Conservation (phyloP, 257 asterid genomes). For the Agastache rugosa region DNA sequence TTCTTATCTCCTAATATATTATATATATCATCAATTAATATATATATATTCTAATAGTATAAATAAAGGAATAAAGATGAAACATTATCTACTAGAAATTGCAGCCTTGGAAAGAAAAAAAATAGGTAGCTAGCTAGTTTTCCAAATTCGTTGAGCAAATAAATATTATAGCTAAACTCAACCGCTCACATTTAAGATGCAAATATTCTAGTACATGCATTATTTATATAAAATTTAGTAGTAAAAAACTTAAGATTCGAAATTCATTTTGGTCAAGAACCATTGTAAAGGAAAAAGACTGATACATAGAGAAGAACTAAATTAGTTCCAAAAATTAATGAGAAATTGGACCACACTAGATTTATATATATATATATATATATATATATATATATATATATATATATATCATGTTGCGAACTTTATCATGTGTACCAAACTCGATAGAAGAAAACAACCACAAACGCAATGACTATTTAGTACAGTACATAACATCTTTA, state of each 20-base stretch:
- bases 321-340: constrained; percentile 20
- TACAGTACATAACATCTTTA: background rate
- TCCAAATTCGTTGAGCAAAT: background rate
- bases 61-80: background rate
- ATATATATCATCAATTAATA: too few relatives aligned
- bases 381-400: too few relatives aligned
- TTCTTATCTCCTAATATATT: constrained; percentile 13
- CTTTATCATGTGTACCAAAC: constrained; percentile 17
- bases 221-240: too few relatives aligned
- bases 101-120: background rate
- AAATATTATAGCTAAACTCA: background rate
- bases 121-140: background rate
- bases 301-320: background rate
- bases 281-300: background rate
- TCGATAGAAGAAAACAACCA: constrained; percentile 18
- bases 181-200: background rate
- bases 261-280: background rate
- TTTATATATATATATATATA: too few relatives aligned
- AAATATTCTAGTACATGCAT: background rate
- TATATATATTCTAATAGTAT: background rate
- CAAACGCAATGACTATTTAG: constrained; percentile 23
- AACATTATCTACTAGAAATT: constrained; percentile 2
- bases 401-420: background rate
- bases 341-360: constrained; percentile 32
- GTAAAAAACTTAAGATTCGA: background rate